Evolutionary conservation across 1,284 basidiomycete genomes (phyloP).

Genomic region (Leccinum proliferum): DNA sequence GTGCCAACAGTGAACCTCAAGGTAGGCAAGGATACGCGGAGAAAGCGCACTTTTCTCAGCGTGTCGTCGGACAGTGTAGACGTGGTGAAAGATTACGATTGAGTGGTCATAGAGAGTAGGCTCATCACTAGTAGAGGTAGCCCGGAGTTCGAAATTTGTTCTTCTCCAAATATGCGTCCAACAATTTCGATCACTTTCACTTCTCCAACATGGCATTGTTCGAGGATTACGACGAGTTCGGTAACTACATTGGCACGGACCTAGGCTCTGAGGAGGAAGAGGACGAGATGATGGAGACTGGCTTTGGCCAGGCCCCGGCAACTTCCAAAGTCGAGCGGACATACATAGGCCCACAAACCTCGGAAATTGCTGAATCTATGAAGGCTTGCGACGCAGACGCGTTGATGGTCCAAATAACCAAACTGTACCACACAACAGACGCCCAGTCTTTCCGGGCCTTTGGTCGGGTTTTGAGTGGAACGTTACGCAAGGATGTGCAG

Average conservation of each 20-base stretch:
- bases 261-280: constrained; percentile 80
- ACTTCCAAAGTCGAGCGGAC: constrained; percentile 74
- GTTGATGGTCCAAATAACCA: constrained; percentile 89
- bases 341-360: constrained; percentile 83
- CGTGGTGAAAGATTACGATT: constrained; percentile 20
- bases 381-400: constrained; percentile 80
- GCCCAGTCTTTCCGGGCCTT: constrained; percentile 95
- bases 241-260: constrained; percentile 94
- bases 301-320: constrained; percentile 44
- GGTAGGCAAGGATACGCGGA: neutral
- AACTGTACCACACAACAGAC: constrained; percentile 94
- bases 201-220: constrained; percentile 61
- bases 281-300: constrained; percentile 55
- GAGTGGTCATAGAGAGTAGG: neutral
- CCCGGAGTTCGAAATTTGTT: constrained; percentile 33
- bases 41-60: constrained; percentile 61
- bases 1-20: constrained; percentile 8
- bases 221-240: constrained; percentile 89
- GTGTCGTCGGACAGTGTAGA: constrained; percentile 78
- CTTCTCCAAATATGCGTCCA: constrained; percentile 19
- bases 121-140: neutral
- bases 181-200: constrained; percentile 9
- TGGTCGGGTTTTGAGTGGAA: constrained; percentile 92
- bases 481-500: constrained; percentile 73
- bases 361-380: constrained; percentile 76